Base-by-base conservation (phyloP, 1,284 basidiomycete genomes). In the Ustilago nuda region DNA sequence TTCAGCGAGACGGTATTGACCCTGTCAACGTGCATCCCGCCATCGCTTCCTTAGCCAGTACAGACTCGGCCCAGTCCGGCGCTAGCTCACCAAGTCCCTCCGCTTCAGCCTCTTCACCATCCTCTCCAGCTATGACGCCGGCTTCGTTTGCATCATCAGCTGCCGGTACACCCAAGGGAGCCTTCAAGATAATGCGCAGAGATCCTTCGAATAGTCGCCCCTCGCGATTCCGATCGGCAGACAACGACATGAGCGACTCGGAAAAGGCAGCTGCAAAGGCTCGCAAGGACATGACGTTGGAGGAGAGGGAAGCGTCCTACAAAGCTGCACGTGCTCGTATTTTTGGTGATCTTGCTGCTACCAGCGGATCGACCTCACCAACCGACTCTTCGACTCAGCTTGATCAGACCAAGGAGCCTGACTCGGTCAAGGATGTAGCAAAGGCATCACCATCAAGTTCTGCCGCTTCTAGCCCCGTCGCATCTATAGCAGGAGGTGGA, bases 231-330 rank as follows among this genome's bases (percentile, higher is more conserved):
- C 61, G 58, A 4, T 61, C 58, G 15, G 37, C 23, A 41, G 55
- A 71, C 45, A 32, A 52, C 23, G 32, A 33, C 11, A 57, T 54
- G 54, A 70, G 52, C 58, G 68, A 75, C n/a, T 56, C 69, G 4
- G 62, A 71, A 15, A 64, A 50, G 37, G 45, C 56, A 7, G 32
- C 61, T 15, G 32, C 64, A 35, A 77, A 79, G 36, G 68, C 70
- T 11, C 67, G 78, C 46, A 76, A 69, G 46, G 70, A 81, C 45
- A 81, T 81, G 79, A 82, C 81, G 3, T 76, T 82, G n/a, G 76
- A 81, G 56, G 81, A 82, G 58, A 52, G 79, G 30, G 80, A 81
- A 51, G 78, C 78, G 19, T 71, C 77, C 4, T 82, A 82, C 72
- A 72, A 67, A 58, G 80, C 77, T n/a, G 81, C 81, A 3, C 61